Base-by-base conservation (phyloP, 2,329 filamentous ascomycete species). In the Stromatinia cepivora region DNA sequence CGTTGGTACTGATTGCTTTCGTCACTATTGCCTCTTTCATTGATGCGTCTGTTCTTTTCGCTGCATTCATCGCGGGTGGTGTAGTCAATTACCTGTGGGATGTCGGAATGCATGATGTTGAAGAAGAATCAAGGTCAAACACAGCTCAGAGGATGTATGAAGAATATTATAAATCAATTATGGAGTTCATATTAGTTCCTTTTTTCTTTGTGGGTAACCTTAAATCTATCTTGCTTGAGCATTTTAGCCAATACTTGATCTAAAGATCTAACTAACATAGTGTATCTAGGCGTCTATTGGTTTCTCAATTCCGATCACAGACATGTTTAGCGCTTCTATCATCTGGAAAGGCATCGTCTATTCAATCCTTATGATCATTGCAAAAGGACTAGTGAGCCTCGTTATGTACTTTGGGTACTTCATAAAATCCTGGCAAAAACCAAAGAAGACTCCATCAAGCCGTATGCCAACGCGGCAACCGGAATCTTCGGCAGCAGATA, bases 271-370 rank as follows among this genome's bases (percentile, higher is more conserved):
- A 25, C 59, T 63, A 8, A 63, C 17, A 36, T 28, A 11, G 9
- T 62, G 22, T 62, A 63, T 46, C 9, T 25, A 84, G 82, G 82
- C 85, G 0, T 87, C 85, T 0, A 90, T 94, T 48, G 92, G 92
- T 0, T 94, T 94, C 76, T 89, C 91, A 0, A 91, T 95, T 1
- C 92, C 92, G 0, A 89, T 94, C 42, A 86, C 85, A 0, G 80
- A 86, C 8, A 88, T 95, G 83, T 94, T 93, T 74, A 77, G 78
- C 0, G 86, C 86, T 0, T 75, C 80, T 0, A 83, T 91, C 0
- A 79, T 93, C 1, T 95, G 91, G 92, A 86, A 87, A 15, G 92
- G 92, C 0, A 71, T 93, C 0, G 83, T 93, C 0, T 95, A 94
- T 74, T 83, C 89, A 0, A 72, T 89, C 0, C 79, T 95, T 4